Evolutionary conservation across 306 rosid species (phyloP), one percentile per base, ranked within the genome.

Genomic region (Pterocarpus macrocarpus): DNA sequence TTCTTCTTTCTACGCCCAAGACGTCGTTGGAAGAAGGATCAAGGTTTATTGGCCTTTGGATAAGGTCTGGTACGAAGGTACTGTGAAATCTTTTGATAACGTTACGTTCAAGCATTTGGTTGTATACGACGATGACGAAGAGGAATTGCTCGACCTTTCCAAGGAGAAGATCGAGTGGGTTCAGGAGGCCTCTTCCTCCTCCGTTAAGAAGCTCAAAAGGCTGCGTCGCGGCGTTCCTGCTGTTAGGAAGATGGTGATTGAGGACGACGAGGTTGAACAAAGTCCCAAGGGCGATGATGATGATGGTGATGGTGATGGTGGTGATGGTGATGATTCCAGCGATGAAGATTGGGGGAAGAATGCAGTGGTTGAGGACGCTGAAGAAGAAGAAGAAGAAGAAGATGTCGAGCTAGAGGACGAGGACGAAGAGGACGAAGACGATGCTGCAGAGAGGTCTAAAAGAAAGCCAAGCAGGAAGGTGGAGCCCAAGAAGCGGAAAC

Each of bases 21-120:
- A 89, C 67, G 89, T 74, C 17, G 86, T 93, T 2, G 99, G 96
- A 13, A 88, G 77, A 88, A 87, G 89, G 86, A 71, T 95, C 66
- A 95, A 77, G 89, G 94, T 93, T 39, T 91, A 83, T 69, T 90
- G 97, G 99, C 94, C 99, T 28, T 41, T 89, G 77, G 99, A 93
- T 68, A 63, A 89, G 57, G 79, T 85, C 38, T 95, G 99, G 98
- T 95, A 93, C 80, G 90, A 90, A 84, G 99, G 99, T 6, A 15
- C 30, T 16, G 90, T 95, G 71, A 91, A 86, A 65, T 81, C 87
- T 0, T 95, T 89, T 32, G 86, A 89, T 53, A 73, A 56, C 16
- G 35, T 50, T 4, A 81, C 82, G 2, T 85, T 89, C 2, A 88
- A 87, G 78, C 98, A 93, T 85, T 52, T 87, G 71, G 79, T 95